Conservation (phyloP, 208 protist species). For the Acanthamoeba healyi region DNA sequence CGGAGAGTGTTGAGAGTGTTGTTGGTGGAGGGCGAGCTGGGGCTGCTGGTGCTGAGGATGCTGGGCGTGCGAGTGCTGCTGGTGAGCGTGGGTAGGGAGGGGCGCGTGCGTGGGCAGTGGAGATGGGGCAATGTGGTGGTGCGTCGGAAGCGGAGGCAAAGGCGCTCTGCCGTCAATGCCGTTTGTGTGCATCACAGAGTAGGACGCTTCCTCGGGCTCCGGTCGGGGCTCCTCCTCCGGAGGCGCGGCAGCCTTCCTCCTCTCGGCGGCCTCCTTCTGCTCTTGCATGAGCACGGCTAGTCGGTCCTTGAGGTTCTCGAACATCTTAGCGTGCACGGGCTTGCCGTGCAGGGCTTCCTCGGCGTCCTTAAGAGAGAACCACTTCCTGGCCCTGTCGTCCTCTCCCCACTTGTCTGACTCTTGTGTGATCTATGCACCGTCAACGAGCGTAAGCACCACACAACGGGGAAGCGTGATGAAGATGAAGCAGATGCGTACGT, state of each 20-base stretch:
- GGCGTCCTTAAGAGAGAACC: constrained; percentile 52
- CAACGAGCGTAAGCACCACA: neutral
- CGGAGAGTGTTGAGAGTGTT: neutral
- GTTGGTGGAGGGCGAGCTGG: neutral
- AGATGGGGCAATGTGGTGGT: neutral
- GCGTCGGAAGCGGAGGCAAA: neutral
- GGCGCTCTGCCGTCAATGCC: neutral
- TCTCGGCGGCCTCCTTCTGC: constrained; percentile 45
- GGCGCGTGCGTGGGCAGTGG: neutral
- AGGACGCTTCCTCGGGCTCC: constrained; percentile 1
- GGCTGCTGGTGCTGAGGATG: constrained; percentile 5
- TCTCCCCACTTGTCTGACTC: constrained; percentile 54
- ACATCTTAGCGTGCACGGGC: constrained; percentile 37
- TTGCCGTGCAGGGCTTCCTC: constrained; percentile 22
- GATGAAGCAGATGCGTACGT: constrained; percentile 1
- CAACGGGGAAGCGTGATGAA: neutral
- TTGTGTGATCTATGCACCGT: neutral
- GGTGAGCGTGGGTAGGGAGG: neutral
- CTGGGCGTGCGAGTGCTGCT: neutral
- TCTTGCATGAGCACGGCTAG: constrained; percentile 54
- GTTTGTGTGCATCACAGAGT: constrained; percentile 2
- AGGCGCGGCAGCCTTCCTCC: constrained; percentile 31
- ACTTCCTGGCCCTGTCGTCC: constrained; percentile 50
- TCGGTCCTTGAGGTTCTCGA: constrained; percentile 32
- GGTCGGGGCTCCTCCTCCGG: neutral